phyloP scores from a whole-genome alignment of 1,139 yeast genomes.

The Suhomyces bribrorum region DNA sequence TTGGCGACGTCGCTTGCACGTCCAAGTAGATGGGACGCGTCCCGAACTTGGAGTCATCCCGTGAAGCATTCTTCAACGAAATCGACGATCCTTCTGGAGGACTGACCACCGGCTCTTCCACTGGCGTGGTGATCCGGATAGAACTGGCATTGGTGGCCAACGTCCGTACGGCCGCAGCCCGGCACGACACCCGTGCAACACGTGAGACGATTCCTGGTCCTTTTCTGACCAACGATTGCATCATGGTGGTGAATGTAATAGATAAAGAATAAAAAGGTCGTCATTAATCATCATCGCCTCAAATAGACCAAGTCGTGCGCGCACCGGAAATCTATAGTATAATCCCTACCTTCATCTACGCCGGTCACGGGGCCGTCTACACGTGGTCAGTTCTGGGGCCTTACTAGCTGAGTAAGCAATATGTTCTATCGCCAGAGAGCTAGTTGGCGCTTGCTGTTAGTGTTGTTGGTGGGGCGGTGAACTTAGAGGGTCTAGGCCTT shows the following conservation, averaged over 20 bases:
- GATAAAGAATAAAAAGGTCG: neutral
- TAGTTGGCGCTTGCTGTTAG: no score
- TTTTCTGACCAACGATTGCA: conserved; percentile 3
- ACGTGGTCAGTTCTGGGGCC: no score
- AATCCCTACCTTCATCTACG: neutral
- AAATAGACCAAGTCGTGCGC: conserved; percentile 7
- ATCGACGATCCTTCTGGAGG: conserved; percentile 50
- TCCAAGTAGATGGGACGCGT: conserved; percentile 89
- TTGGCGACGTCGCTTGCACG: conserved; percentile 97
- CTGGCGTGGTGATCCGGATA: conserved; percentile 23
- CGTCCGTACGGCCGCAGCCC: conserved; percentile 1
- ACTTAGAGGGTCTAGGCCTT: no score
- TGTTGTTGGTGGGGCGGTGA: no score
- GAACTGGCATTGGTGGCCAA: conserved; percentile 20
- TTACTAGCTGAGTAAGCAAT: no score
- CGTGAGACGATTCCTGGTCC: conserved; percentile 2
- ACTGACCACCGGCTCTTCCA: conserved; percentile 20
- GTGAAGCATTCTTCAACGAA: conserved; percentile 44
- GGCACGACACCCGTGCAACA: neutral
- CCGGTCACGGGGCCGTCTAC: neutral
- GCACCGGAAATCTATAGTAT: neutral
- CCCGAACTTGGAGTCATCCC: conserved; percentile 53
- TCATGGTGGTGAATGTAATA: neutral
- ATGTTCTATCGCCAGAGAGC: no score
- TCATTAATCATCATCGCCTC: conserved; percentile 7